Conservation (phyloP, 768 basidiomycete genomes). For the Tulasnella sp. region DNA sequence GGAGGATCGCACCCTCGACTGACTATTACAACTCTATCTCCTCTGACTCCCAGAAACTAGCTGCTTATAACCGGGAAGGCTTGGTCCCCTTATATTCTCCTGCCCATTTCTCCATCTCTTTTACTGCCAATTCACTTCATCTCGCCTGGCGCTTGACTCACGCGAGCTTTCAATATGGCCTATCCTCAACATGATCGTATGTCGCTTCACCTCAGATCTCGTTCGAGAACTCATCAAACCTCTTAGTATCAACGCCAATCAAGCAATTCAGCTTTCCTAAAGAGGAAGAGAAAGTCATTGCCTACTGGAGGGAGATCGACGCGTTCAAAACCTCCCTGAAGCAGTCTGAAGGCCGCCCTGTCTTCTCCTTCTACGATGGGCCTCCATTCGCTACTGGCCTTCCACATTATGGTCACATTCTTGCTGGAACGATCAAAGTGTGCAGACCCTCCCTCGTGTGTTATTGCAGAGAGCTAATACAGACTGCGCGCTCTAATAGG, state of each 20-base stretch:
- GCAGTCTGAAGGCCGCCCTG: constrained; percentile 81
- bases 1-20: too few relatives aligned
- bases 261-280: constrained; percentile 65
- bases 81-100: too few relatives aligned
- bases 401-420: constrained; percentile 90
- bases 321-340: constrained; percentile 92
- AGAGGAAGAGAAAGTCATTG: constrained; percentile 83
- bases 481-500: constrained; percentile 38
- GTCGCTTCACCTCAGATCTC: too few relatives aligned
- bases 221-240: too few relatives aligned
- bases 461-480: neutral
- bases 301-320: constrained; percentile 93
- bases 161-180: too few relatives aligned
- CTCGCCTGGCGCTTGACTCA: too few relatives aligned
- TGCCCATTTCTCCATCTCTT: too few relatives aligned
- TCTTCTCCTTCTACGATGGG: constrained; percentile 93
- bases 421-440: constrained; percentile 90
- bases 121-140: too few relatives aligned
- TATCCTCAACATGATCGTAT: too few relatives aligned
- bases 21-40: too few relatives aligned
- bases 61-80: too few relatives aligned
- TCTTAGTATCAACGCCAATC: constrained; percentile 45
- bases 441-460: constrained; percentile 20
- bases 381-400: constrained; percentile 95
- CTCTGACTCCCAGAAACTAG: too few relatives aligned